phyloP scores from a whole-genome alignment of 768 basidiomycete species.

The Boletus tomentosulus region DNA sequence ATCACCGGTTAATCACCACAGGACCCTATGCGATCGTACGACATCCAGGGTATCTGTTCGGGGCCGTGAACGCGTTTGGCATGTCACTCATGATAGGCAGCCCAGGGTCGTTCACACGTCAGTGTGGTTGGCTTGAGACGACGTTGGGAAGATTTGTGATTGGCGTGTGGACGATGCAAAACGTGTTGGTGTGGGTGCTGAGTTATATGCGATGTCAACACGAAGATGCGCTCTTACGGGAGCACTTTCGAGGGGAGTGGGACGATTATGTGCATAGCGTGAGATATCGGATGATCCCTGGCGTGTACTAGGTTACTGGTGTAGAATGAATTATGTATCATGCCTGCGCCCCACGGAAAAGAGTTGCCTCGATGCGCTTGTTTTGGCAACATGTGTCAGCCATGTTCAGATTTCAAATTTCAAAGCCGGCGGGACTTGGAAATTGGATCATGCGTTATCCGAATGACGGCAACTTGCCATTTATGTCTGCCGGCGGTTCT shows the following conservation, averaged over 20 bases:
- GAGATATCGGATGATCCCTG: slow-evolving; percentile 26
- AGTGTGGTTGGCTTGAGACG: slow-evolving; percentile 29
- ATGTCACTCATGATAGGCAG: slow-evolving; percentile 30
- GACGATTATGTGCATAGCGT: slow-evolving; percentile 19
- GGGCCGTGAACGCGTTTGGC: slow-evolving; percentile 22
- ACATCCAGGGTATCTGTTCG: slow-evolving; percentile 34
- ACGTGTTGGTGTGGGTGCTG: slow-evolving; percentile 23
- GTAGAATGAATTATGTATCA: background rate
- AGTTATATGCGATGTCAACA: slow-evolving; percentile 24
- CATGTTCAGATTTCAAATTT: background rate
- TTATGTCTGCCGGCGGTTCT: too few relatives aligned
- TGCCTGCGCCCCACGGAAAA: background rate
- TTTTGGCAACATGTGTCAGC: background rate
- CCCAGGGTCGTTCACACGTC: slow-evolving; percentile 25
- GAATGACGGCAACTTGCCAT: too few relatives aligned
- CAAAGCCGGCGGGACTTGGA: background rate
- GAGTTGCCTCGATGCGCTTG: background rate
- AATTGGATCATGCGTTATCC: too few relatives aligned
- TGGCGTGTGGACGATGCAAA: slow-evolving; percentile 29
- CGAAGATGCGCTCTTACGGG: slow-evolving; percentile 24
- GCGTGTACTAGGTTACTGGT: slow-evolving; percentile 14
- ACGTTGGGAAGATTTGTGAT: slow-evolving; percentile 12
- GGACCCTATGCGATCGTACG: slow-evolving; percentile 36
- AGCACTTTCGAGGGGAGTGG: slow-evolving; percentile 24
- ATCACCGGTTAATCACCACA: slow-evolving; percentile 29